These are phyloP conservation scores for Saksenaea vasiformis DNA, from an alignment of 371 early-diverging fungal species.

Conservation along the genomic window DNA sequence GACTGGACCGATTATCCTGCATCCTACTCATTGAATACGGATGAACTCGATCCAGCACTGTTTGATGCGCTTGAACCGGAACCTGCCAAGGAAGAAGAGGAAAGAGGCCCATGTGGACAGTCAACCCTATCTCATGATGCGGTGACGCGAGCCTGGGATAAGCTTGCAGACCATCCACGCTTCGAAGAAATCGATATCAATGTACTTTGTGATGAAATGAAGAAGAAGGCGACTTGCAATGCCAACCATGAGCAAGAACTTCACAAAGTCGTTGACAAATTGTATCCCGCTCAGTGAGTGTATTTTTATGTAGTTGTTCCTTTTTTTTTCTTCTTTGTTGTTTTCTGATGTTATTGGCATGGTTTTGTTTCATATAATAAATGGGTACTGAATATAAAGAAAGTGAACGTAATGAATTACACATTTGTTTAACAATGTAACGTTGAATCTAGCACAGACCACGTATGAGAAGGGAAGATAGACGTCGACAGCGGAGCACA, in stretches of 20 bases:
- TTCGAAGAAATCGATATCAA: slow-evolving; percentile 61
- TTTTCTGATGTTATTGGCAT: not conserved
- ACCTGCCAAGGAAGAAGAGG: slow-evolving; percentile 4
- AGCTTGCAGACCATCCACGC: slow-evolving; percentile 46
- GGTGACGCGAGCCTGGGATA: slow-evolving; percentile 44
- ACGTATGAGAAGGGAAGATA: no score
- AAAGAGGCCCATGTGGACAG: not conserved
- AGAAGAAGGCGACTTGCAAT: slow-evolving; percentile 49
- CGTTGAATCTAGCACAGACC: no score
- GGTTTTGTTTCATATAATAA: no score
- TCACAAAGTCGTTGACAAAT: not conserved
- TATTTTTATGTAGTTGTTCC: not conserved
- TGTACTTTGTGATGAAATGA: slow-evolving; percentile 56
- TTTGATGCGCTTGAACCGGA: not conserved
- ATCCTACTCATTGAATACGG: not conserved
- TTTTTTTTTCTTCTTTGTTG: not conserved
- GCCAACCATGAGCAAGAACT: not conserved
- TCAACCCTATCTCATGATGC: not conserved
- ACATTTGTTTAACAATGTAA: no score
- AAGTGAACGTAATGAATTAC: no score
- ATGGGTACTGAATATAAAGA: no score
- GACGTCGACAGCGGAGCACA: no score
- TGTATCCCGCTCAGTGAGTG: not conserved
- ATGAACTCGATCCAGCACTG: not conserved
- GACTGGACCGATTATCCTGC: slow-evolving; percentile 2